phyloP scores from a whole-genome alignment of 2,329 filamentous ascomycete species.

The Penicillium nordicum region DNA sequence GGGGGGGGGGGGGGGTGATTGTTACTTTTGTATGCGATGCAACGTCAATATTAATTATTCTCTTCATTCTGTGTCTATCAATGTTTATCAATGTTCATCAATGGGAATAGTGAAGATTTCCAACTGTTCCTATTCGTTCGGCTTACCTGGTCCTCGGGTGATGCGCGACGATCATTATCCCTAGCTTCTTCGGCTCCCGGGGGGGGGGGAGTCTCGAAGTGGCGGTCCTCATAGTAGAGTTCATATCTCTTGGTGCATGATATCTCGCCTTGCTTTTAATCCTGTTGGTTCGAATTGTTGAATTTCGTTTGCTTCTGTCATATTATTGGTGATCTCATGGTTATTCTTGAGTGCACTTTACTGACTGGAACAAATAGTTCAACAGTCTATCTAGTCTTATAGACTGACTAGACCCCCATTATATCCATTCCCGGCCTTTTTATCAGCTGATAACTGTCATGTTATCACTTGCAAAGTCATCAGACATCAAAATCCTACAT shows the following conservation, averaged over 20 bases:
- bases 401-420: no score
- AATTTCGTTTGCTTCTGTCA: neutral
- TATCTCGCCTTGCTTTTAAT: neutral
- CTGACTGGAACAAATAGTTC: neutral
- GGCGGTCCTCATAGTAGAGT: neutral
- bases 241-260: neutral
- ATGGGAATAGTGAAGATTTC: neutral
- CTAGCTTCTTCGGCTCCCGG: neutral
- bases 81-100: no score
- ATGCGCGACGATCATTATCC: slow-evolving; percentile 5
- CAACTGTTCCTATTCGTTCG: neutral
- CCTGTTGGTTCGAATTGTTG: neutral
- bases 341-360: neutral
- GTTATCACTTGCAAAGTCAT: no score
- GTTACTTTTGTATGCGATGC: neutral
- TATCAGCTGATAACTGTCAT: no score
- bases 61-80: neutral
- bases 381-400: no score
- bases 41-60: neutral
- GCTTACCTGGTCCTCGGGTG: neutral
- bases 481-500: neutral
- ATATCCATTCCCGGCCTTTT: no score
- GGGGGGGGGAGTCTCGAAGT: no score
- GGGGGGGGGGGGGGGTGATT: neutral
- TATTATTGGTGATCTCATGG: neutral